Evolutionary conservation across 441 rosid genomes (phyloP), one percentile per base, ranked within the genome.

Genomic region (Croton setiger): DNA sequence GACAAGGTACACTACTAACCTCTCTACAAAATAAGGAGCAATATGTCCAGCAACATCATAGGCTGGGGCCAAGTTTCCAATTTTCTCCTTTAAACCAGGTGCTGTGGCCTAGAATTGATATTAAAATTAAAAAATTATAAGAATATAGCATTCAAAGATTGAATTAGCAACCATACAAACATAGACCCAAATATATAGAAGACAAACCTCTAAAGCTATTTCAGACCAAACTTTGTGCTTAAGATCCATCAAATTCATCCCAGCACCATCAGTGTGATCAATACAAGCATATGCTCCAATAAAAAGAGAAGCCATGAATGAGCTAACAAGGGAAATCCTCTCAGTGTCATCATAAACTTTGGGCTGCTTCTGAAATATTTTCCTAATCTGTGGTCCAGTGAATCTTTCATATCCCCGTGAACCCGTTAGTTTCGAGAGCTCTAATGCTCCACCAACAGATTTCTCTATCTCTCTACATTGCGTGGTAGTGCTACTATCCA

Each of bases 161-260:
- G 20, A 68, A 47, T 11, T 45, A 60, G 49, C 53, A 13, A 66
- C 66, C 39, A 64, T 8, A 18, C 31, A 43, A 14, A 4, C 41
- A 49, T 14, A 23, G 44, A 12, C 5, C 35, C 17, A 11, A 54
- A 54, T n/a, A 10, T 35, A 56, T 15, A 60, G 23, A 2, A 70
- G 65, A 70, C 81, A 69, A 66, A 88, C 98, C 96, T 93, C 83
- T 63, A 91, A 75, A 58, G 74, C 93, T 48, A 55, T 60, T 68
- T 83, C 74, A 66, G 89, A 85, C 98, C 98, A 94, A 52, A 65
- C 81, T 41, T 85, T 85, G 55, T 69, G 78, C 77, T 81, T 85
- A 44, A 91, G 81, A 80, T 94, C 93, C 98, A 94, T 91, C 86
- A 93, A 85, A 75, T 93, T 93, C 98, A 93, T 93, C 70, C 98